Percentiles rank a stretch among this genome's conserved stretches.
phyloP scores from a whole-genome alignment of 371 early-diverging fungal species.

The Mortierella polycephala region DNA sequence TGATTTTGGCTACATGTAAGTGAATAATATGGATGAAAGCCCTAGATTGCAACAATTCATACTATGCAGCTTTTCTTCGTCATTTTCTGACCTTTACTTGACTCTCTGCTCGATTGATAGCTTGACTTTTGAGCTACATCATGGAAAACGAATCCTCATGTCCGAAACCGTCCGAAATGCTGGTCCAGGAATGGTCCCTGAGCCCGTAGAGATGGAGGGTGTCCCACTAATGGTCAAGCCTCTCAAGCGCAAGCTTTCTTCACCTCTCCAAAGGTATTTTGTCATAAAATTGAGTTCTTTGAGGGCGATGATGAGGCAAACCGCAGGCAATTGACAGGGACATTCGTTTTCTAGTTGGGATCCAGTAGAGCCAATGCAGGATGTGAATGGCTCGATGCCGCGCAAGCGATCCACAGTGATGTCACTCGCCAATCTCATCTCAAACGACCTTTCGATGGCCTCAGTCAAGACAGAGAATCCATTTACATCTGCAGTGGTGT shows the following conservation, averaged over 20 bases:
- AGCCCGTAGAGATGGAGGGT: conserved; percentile 17
- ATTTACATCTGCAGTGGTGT: background rate
- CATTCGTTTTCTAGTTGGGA: background rate
- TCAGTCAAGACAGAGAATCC: conserved; percentile 2
- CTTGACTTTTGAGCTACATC: conserved; percentile 40
- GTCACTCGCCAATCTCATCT: conserved; percentile 36
- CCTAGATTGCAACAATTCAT: conserved; percentile 1
- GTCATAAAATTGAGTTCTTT: background rate
- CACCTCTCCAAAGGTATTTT: conserved; percentile 20
- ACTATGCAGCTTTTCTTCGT: background rate
- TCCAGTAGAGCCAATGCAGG: background rate
- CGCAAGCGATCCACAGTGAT: conserved; percentile 37
- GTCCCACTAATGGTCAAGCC: background rate
- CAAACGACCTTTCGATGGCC: conserved; percentile 4
- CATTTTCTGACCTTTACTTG: background rate
- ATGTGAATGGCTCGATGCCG: conserved; percentile 7
- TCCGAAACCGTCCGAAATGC: conserved; percentile 37
- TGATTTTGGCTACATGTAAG: conserved; percentile 39
- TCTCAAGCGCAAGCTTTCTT: conserved; percentile 24
- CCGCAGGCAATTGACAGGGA: no score
- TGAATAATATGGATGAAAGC: background rate
- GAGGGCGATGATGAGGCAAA: no score
- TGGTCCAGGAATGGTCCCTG: conserved; percentile 39
- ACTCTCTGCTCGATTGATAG: conserved; percentile 4
- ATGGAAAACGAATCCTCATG: conserved; percentile 46